Percentiles rank a stretch among this genome's conserved stretches.
phyloP scores from a whole-genome alignment of 805 yeast genomes.

The Lipomyces lipofer region DNA sequence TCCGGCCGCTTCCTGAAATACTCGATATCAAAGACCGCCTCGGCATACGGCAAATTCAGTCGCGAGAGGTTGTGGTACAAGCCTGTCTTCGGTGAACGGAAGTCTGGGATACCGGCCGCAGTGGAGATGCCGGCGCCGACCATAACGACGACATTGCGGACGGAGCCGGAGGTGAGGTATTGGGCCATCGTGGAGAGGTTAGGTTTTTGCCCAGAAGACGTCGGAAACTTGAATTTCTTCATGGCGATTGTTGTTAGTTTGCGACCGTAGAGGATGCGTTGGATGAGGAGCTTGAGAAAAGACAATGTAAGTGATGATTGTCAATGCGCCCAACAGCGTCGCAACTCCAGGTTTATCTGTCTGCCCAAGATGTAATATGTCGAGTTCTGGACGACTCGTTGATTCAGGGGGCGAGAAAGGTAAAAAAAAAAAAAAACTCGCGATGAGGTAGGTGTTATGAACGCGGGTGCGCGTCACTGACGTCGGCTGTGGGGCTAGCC shows the following conservation, averaged over 20 bases:
- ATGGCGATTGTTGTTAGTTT: background rate
- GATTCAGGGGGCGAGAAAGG: too few relatives aligned
- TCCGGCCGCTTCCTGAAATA: slow-evolving; percentile 73
- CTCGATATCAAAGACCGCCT: slow-evolving; percentile 91
- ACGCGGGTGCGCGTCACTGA: too few relatives aligned
- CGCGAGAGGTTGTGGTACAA: slow-evolving; percentile 76
- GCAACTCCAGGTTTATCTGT: too few relatives aligned
- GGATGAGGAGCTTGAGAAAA: too few relatives aligned
- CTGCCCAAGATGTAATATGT: too few relatives aligned
- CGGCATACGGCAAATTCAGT: slow-evolving; percentile 83
- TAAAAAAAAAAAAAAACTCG: too few relatives aligned
- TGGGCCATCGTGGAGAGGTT: slow-evolving; percentile 21
- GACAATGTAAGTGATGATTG: too few relatives aligned
- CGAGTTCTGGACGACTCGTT: too few relatives aligned
- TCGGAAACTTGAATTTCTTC: slow-evolving; percentile 5
- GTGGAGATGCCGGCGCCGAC: slow-evolving; percentile 96
- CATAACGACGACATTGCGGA: slow-evolving; percentile 31
- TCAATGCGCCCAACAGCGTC: too few relatives aligned
- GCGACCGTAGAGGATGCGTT: slow-evolving; percentile 3
- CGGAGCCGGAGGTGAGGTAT: slow-evolving; percentile 14
- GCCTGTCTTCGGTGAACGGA: slow-evolving; percentile 80
- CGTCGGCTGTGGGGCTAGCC: too few relatives aligned
- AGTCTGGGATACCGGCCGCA: slow-evolving; percentile 92
- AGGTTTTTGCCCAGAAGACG: slow-evolving; percentile 1
- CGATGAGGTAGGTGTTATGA: too few relatives aligned